Conservation (phyloP, 257 asterid species). For the Lithospermum erythrorhizon region DNA sequence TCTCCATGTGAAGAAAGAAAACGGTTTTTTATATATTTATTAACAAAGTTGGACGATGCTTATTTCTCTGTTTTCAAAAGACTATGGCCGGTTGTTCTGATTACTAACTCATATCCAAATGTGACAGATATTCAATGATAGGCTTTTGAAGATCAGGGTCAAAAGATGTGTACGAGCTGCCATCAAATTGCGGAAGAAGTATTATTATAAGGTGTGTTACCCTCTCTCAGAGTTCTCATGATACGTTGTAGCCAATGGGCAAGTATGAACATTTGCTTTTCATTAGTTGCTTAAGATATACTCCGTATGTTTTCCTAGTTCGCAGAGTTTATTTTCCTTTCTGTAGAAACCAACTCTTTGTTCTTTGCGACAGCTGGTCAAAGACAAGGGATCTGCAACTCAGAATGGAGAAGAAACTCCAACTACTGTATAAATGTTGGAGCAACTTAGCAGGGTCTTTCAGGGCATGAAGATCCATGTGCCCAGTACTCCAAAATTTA, state of each 20-base stretch:
- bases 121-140: slow-evolving; percentile 85
- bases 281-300: no score
- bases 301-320: background rate
- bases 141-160: slow-evolving; percentile 68
- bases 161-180: slow-evolving; percentile 81
- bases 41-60: no score
- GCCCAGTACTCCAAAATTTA: background rate
- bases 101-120: slow-evolving; percentile 9
- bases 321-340: slow-evolving; percentile 1
- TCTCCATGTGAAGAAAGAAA: no score
- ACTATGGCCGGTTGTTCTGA: background rate
- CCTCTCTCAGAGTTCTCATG: slow-evolving; percentile 3
- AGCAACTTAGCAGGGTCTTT: background rate
- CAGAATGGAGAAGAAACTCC: slow-evolving; percentile 37
- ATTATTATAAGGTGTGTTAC: slow-evolving; percentile 56
- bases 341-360: slow-evolving; percentile 1
- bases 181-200: slow-evolving; percentile 89
- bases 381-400: slow-evolving; percentile 41
- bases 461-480: background rate
- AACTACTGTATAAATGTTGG: background rate
- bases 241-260: background rate
- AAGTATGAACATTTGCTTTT: background rate
- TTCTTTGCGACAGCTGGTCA: slow-evolving; percentile 54
- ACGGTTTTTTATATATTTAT: no score
- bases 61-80: background rate